Evolutionary conservation across 352 stramenopile species (phyloP).

Genomic region (Globisporangium iwayamae): DNA sequence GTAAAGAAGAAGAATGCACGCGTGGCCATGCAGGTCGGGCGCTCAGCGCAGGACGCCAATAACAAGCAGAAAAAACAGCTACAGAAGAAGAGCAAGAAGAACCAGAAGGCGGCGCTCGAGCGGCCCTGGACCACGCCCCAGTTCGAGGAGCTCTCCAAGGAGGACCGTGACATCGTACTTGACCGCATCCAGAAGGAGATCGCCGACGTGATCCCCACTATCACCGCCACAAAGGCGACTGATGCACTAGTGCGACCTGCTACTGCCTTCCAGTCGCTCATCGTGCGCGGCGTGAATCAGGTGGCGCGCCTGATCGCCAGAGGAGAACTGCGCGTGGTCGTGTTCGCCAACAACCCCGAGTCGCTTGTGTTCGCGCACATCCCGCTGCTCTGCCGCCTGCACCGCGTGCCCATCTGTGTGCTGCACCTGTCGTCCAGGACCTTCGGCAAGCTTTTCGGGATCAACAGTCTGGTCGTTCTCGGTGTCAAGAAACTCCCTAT

Average conservation of each 20-base stretch:
- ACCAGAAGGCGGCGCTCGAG: neutral
- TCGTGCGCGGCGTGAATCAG: constrained; percentile 57
- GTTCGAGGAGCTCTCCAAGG: constrained; percentile 59
- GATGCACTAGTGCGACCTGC: neutral
- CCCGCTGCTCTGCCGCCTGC: constrained; percentile 62
- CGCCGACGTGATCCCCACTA: constrained; percentile 10
- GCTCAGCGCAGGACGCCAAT: constrained; percentile 4
- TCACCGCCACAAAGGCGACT: neutral
- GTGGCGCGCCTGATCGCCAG: constrained; percentile 39
- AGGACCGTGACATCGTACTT: constrained; percentile 79
- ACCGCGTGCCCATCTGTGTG: constrained; percentile 65
- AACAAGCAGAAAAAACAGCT: neutral
- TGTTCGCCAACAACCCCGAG: constrained; percentile 67
- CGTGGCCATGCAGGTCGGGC: constrained; percentile 10
- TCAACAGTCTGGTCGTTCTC: constrained; percentile 54
- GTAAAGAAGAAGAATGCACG: constrained; percentile 10
- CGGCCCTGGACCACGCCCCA: constrained; percentile 46
- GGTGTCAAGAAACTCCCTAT: constrained; percentile 29
- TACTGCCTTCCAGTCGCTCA: constrained; percentile 19
- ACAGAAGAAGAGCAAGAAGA: constrained; percentile 14
- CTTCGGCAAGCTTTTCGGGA: constrained; percentile 50
- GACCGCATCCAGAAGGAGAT: constrained; percentile 70
- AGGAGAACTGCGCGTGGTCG: constrained; percentile 49
- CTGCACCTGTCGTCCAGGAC: constrained; percentile 67
- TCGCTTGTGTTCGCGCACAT: constrained; percentile 55